A percentile compares a stretch with the other conserved stretches of the same genome.
phyloP scores from a whole-genome alignment of 2,329 filamentous ascomycete species.

The Xylariaceae sp. region DNA sequence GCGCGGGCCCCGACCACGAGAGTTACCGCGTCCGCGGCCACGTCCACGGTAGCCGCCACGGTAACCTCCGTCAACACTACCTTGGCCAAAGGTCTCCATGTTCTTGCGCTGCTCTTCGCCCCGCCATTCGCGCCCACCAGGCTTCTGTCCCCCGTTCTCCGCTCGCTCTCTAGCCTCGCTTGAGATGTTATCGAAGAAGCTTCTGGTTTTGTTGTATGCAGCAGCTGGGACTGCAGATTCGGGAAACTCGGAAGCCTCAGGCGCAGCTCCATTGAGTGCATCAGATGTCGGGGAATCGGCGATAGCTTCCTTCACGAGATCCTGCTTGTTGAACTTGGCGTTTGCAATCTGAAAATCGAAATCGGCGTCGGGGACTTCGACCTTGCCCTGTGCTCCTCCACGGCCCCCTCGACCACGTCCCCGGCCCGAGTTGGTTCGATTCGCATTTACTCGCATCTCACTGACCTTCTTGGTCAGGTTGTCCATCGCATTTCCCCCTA shows the following conservation, averaged over 20 bases:
- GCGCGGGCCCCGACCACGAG: conserved; percentile 31
- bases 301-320: conserved; percentile 82
- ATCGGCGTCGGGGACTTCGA: conserved; percentile 84
- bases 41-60: conserved; percentile 72
- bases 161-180: conserved; percentile 86
- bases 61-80: conserved; percentile 78
- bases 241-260: conserved; percentile 27
- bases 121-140: conserved; percentile 81
- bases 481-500: conserved; percentile 49
- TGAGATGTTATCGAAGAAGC: conserved; percentile 98
- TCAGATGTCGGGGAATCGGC: conserved; percentile 63
- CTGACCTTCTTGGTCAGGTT: conserved; percentile 68
- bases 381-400: conserved; percentile 46
- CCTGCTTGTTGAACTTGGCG: conserved; percentile 81
- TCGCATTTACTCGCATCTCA: conserved; percentile 64
- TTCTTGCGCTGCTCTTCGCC: conserved; percentile 92
- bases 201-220: conserved; percentile 78
- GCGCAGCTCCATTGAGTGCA: conserved; percentile 31
- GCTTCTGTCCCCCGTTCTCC: conserved; percentile 58
- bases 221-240: conserved; percentile 30
- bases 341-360: conserved; percentile 87
- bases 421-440: conserved; percentile 39
- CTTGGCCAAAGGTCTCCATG: conserved; percentile 95
- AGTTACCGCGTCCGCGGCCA: conserved; percentile 63
- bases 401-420: conserved; percentile 40